A percentile compares a stretch with the other conserved stretches of the same genome.
These are phyloP conservation scores for Fusarium begoniae DNA, from an alignment of 2,329 filamentous ascomycete species.

Conservation along the genomic window DNA sequence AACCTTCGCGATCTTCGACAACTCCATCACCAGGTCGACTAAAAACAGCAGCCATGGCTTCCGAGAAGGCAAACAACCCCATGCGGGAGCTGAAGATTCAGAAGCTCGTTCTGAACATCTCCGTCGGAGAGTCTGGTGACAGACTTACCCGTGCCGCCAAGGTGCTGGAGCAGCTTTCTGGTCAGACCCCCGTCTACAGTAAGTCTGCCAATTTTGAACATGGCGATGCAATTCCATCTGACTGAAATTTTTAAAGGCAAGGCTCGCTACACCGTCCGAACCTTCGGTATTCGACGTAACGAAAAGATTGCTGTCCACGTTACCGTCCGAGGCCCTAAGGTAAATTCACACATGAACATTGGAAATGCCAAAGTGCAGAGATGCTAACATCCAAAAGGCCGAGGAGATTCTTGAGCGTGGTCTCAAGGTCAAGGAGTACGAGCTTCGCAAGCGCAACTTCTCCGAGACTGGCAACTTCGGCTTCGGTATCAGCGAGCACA, in stretches of 20 bases:
- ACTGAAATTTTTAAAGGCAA: slow-evolving; percentile 71
- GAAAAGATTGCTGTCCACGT: slow-evolving; percentile 99
- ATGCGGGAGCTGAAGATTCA: slow-evolving; percentile 99
- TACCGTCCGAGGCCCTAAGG: slow-evolving; percentile 94
- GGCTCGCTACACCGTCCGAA: slow-evolving; percentile 99
- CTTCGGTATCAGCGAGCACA: slow-evolving; percentile 99
- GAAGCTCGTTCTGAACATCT: slow-evolving; percentile 99
- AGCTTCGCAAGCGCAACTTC: slow-evolving; percentile 99
- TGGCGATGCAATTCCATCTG: slow-evolving; percentile 25
- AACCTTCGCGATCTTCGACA: slow-evolving; percentile 46
- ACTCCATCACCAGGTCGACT: slow-evolving; percentile 49
- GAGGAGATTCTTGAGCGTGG: slow-evolving; percentile 99
- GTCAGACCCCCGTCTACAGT: slow-evolving; percentile 99
- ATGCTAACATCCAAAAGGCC: slow-evolving; percentile 62
- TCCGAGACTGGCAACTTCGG: slow-evolving; percentile 99
- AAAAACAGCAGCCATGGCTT: slow-evolving; percentile 57
- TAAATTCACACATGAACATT: slow-evolving; percentile 38
- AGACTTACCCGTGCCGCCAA: slow-evolving; percentile 99
- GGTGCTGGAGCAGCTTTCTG: slow-evolving; percentile 98
- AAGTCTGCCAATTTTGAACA: slow-evolving; percentile 51
- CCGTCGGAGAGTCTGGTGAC: slow-evolving; percentile 99
- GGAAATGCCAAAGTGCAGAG: background rate
- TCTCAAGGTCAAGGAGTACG: slow-evolving; percentile 99
- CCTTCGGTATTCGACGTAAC: slow-evolving; percentile 99
- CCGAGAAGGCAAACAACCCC: slow-evolving; percentile 94